Evolutionary conservation across 345 rosid genomes (phyloP).

Genomic region (Mallotus nudiflorus): DNA sequence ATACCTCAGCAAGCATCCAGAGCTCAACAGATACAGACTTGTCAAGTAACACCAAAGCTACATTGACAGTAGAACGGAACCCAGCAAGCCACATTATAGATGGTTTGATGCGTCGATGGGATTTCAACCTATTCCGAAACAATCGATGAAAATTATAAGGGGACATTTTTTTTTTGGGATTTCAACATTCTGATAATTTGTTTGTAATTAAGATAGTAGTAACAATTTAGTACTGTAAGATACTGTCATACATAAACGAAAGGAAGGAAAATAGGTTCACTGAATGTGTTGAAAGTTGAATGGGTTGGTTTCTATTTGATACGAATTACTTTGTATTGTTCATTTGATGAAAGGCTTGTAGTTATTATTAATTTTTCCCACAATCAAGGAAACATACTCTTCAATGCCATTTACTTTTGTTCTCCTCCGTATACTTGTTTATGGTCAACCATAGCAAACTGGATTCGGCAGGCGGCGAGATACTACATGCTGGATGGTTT

Average conservation of each 20-base stretch:
- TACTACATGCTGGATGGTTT: no score
- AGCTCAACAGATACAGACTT: conserved; percentile 52
- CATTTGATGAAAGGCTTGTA: neutral
- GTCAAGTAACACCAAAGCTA: conserved; percentile 74
- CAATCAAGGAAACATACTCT: neutral
- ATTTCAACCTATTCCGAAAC: conserved; percentile 70
- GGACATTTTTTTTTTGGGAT: neutral
- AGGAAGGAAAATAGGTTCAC: conserved; percentile 22
- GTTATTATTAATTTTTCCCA: conserved; percentile 11
- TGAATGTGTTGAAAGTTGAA: conserved; percentile 17
- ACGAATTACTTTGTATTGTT: neutral
- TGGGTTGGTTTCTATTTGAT: conserved; percentile 5
- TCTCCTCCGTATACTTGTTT: no score
- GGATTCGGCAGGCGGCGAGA: no score
- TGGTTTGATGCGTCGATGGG: conserved; percentile 85
- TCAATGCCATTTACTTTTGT: neutral
- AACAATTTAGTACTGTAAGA: conserved; percentile 33
- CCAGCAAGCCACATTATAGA: conserved; percentile 70
- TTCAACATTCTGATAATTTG: conserved; percentile 25
- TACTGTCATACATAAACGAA: conserved; percentile 13
- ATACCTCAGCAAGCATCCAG: conserved; percentile 36
- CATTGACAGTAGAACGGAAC: conserved; percentile 64
- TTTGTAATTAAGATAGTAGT: conserved; percentile 48
- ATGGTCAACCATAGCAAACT: no score
- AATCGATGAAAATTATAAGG: conserved; percentile 33